Percentiles rank a stretch among this genome's conserved stretches.
Conservation (phyloP, 1,284 basidiomycete species). For the Rhodotorula sp. region DNA sequence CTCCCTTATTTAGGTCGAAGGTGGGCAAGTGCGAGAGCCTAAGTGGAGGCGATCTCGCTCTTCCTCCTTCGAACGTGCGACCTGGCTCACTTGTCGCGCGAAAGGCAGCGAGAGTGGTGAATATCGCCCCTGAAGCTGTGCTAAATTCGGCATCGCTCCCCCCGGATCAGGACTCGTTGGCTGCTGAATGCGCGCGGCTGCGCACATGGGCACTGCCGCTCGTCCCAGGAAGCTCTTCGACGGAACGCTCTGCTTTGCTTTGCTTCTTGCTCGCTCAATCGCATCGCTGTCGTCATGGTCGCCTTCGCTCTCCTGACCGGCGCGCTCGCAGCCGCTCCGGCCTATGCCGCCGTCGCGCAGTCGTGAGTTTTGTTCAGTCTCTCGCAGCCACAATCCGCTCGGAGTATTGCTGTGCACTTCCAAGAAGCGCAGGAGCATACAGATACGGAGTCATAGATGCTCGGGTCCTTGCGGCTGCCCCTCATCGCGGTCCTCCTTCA, state of each 20-base stretch:
- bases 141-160: not conserved
- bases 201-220: too few species aligned
- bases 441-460: not conserved
- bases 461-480: not conserved
- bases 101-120: too few species aligned
- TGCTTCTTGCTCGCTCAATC: not conserved
- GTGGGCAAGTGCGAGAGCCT: too few species aligned
- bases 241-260: not conserved
- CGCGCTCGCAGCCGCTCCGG: slow-evolving; percentile 8
- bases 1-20: too few species aligned
- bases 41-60: too few species aligned
- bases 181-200: not conserved
- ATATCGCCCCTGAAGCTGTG: too few species aligned
- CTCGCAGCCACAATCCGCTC: not conserved
- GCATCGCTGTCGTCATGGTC: not conserved
- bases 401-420: too few species aligned
- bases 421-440: too few species aligned
- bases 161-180: not conserved
- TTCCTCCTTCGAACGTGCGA: too few species aligned
- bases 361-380: slow-evolving; percentile 5
- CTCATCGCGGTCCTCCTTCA: not conserved
- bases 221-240: not conserved
- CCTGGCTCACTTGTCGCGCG: too few species aligned
- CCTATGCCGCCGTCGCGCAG: slow-evolving; percentile 46
- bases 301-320: slow-evolving; percentile 1